A percentile compares a stretch with the other conserved stretches of the same genome.
Conservation (phyloP, 2,329 filamentous ascomycete species). For the Pyrenochaeta sp. region DNA sequence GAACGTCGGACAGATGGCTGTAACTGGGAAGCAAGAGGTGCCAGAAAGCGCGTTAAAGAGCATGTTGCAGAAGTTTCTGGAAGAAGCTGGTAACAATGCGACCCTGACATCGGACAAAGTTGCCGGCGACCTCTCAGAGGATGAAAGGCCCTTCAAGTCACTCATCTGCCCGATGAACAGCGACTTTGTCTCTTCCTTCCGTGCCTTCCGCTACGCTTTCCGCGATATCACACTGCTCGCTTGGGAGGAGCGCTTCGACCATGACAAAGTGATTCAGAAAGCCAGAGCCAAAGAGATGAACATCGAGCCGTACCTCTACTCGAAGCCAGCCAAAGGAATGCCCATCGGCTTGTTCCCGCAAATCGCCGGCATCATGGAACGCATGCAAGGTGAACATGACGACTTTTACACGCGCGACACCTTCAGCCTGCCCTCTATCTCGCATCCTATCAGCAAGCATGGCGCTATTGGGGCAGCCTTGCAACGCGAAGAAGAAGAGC, state of each 20-base stretch:
- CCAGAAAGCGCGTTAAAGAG: background rate
- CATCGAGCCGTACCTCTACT: constrained; percentile 40
- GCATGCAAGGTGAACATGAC: constrained; percentile 1
- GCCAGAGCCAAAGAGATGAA: constrained; percentile 16
- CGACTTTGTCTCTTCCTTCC: constrained; percentile 43
- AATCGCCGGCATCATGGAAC: constrained; percentile 4
- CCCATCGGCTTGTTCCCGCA: constrained; percentile 21
- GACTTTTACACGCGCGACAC: constrained; percentile 10
- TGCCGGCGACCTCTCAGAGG: no score
- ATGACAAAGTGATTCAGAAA: constrained; percentile 25
- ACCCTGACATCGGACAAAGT: no score
- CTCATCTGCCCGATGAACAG: constrained; percentile 41
- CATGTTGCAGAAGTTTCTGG: no score
- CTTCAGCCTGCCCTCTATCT: background rate
- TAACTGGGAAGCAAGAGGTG: no score
- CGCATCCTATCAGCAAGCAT: background rate
- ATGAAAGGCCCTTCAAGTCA: constrained; percentile 23
- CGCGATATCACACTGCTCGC: constrained; percentile 47
- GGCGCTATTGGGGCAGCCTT: background rate
- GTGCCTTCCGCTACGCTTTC: constrained; percentile 50
- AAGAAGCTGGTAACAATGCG: no score
- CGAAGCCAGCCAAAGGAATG: constrained; percentile 20
- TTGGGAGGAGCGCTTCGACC: constrained; percentile 53
- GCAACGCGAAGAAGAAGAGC: constrained; percentile 2
- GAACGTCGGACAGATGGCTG: no score